Percentiles rank a stretch among this genome's conserved stretches.
Evolutionary conservation across 2,329 filamentous ascomycete genomes (phyloP).

Genomic region (Sarocladiaceae sp.): DNA sequence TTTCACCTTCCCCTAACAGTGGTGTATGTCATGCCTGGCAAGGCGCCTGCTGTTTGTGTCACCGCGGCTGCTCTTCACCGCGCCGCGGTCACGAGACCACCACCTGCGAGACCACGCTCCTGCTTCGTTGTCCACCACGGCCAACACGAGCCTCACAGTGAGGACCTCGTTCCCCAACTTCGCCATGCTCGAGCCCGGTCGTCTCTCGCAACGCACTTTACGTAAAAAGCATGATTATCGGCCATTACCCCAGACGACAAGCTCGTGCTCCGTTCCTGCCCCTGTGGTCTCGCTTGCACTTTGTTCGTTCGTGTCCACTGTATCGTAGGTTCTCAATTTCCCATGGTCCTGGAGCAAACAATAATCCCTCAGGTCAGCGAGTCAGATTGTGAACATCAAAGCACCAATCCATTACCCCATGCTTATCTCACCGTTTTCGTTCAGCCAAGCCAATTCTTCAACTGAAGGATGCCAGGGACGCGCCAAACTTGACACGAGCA

Average conservation of each 20-base stretch:
- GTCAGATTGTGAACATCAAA: neutral
- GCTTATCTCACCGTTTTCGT: neutral
- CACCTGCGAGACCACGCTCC: neutral
- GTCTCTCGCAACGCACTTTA: neutral
- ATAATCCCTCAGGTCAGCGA: neutral
- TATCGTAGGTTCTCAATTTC: neutral
- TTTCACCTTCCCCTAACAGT: too few relatives aligned
- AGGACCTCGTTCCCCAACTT: neutral
- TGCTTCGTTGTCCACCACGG: neutral
- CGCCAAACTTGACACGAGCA: neutral
- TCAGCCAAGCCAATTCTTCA: neutral
- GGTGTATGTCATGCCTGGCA: too few relatives aligned
- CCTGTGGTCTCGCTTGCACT: neutral
- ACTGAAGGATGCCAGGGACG: neutral
- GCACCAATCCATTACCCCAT: constrained; percentile 4
- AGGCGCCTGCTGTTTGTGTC: too few relatives aligned
- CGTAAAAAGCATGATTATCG: neutral
- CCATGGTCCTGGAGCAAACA: neutral
- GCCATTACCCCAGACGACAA: neutral
- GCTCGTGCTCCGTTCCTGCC: neutral
- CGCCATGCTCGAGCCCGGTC: neutral
- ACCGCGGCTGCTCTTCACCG: too few relatives aligned
- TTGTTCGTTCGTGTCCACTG: neutral
- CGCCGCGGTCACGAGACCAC: neutral
- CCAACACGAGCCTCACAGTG: neutral